Conservation (phyloP, 352 stramenopile genomes). For the Peronosclerospora sorghi region DNA sequence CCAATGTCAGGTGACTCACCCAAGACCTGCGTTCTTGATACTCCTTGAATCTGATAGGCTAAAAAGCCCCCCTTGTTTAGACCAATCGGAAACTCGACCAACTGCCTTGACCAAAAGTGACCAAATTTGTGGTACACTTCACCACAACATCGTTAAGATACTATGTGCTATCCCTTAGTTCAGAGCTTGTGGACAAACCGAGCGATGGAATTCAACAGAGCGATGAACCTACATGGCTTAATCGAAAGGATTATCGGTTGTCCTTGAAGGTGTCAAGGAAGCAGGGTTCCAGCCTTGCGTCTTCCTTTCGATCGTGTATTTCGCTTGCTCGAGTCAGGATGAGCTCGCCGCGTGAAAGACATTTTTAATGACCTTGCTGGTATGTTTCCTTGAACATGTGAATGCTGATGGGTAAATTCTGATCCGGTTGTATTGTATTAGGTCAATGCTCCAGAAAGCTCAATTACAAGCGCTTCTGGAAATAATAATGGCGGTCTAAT, state of each 20-base stretch:
- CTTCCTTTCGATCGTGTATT: conserved; percentile 49
- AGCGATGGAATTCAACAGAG: conserved; percentile 49
- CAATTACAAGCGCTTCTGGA: conserved; percentile 22
- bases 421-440: neutral
- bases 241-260: conserved; percentile 55
- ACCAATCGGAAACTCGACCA: too few species aligned
- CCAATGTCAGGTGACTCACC: too few species aligned
- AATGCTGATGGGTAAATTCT: neutral
- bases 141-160: too few species aligned
- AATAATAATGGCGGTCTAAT: neutral
- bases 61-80: too few species aligned
- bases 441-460: conserved; percentile 12
- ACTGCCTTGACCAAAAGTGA: too few species aligned
- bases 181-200: conserved; percentile 52
- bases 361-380: conserved; percentile 48
- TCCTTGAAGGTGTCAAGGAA: conserved; percentile 53
- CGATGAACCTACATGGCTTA: conserved; percentile 51
- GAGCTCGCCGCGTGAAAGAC: conserved; percentile 63
- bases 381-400: conserved; percentile 9
- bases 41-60: too few species aligned
- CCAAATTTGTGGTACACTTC: too few species aligned
- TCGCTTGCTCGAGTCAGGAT: conserved; percentile 41
- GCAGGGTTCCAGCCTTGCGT: conserved; percentile 44
- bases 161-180: too few species aligned
- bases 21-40: too few species aligned